Conservation (phyloP, 805 yeast species). For the Osmozyma mogii region DNA sequence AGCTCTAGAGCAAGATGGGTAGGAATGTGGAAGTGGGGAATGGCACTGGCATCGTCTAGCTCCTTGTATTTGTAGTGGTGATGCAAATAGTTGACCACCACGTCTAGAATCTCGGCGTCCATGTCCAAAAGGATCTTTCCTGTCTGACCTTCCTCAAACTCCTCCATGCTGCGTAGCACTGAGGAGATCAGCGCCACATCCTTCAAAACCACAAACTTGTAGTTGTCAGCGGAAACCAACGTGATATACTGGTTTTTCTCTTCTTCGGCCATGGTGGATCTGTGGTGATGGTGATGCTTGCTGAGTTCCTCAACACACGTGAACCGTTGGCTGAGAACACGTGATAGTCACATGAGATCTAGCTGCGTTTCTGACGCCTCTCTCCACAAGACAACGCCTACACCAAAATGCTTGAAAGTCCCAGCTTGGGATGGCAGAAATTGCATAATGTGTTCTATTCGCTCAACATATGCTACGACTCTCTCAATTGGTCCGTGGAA, state of each 20-base stretch:
- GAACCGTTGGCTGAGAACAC: no score
- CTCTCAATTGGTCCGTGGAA: slow-evolving; percentile 42
- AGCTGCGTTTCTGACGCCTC: no score
- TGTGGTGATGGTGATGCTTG: no score
- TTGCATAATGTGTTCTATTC: slow-evolving; percentile 65
- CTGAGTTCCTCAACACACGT: no score
- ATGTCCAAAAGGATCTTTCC: slow-evolving; percentile 54
- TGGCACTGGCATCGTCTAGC: slow-evolving; percentile 41
- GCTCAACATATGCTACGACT: slow-evolving; percentile 46
- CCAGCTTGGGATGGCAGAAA: slow-evolving; percentile 67
- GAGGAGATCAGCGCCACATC: slow-evolving; percentile 75
- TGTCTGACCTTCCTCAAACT: slow-evolving; percentile 52
- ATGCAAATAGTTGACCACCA: slow-evolving; percentile 78
- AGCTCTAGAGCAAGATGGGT: slow-evolving; percentile 91
- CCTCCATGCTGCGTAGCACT: slow-evolving; percentile 42
- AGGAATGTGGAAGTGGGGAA: slow-evolving; percentile 86
- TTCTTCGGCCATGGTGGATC: no score
- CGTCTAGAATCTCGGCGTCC: slow-evolving; percentile 64
- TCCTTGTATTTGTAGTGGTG: slow-evolving; percentile 64
- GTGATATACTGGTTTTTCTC: slow-evolving; percentile 41
- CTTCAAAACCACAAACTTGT: slow-evolving; percentile 49
- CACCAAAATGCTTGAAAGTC: slow-evolving; percentile 20
- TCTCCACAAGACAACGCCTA: no score
- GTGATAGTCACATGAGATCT: no score
- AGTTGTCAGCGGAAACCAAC: slow-evolving; percentile 67